Percentiles rank a stretch among this genome's conserved stretches.
These are phyloP conservation scores for Uronychia setigera DNA, from an alignment of 73 alveolate genomes.

Conservation along the genomic window DNA sequence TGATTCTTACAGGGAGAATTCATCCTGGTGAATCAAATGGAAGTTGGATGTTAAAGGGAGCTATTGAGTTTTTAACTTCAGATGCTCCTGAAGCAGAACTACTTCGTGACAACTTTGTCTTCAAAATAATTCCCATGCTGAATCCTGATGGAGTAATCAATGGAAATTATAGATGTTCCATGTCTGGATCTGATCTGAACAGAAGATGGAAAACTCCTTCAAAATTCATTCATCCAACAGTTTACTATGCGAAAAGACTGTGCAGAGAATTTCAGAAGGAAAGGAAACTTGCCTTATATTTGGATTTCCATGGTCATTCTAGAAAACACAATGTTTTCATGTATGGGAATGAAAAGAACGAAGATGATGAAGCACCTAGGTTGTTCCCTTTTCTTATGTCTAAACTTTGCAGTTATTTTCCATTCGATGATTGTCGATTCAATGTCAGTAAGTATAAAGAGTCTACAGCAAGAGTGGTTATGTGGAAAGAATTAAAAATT, in stretches of 20 bases:
- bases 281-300: slow-evolving; percentile 69
- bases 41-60: slow-evolving; percentile 69
- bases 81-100: slow-evolving; percentile 69
- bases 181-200: slow-evolving; percentile 82
- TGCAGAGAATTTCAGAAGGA: slow-evolving; percentile 68
- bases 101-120: slow-evolving; percentile 70
- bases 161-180: slow-evolving; percentile 80
- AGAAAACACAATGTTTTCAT: slow-evolving; percentile 76
- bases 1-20: slow-evolving; percentile 79
- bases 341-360: slow-evolving; percentile 73
- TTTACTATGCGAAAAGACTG: slow-evolving; percentile 76
- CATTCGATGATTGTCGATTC: slow-evolving; percentile 77
- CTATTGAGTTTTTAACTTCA: slow-evolving; percentile 64
- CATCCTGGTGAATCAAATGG: slow-evolving; percentile 93
- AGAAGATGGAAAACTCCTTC: slow-evolving; percentile 79
- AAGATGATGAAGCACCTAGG: slow-evolving; percentile 68
- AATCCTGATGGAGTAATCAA: slow-evolving; percentile 86
- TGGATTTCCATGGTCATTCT: slow-evolving; percentile 86
- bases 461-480: slow-evolving; percentile 83
- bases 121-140: slow-evolving; percentile 85
- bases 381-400: slow-evolving; percentile 84
- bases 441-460: slow-evolving; percentile 87
- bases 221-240: slow-evolving; percentile 81
- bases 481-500: slow-evolving; percentile 74
- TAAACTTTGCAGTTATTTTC: slow-evolving; percentile 73